Percentiles rank a stretch among this genome's conserved stretches.
These are phyloP conservation scores for Lichtheimia corymbifera DNA, from an alignment of 371 early-diverging fungal genomes.

Conservation along the genomic window DNA sequence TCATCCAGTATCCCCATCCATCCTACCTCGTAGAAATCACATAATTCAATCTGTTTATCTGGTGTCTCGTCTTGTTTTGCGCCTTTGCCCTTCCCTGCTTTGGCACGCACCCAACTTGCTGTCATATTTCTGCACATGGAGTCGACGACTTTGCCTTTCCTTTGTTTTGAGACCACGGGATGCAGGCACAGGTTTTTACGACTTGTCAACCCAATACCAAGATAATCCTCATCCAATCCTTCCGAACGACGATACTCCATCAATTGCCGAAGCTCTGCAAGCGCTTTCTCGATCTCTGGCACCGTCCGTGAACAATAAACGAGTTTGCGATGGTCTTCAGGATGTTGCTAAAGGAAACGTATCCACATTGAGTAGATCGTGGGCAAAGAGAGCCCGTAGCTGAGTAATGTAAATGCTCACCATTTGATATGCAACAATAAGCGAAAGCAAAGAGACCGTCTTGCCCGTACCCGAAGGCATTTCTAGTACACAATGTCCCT, in stretches of 20 bases:
- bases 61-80: conserved; percentile 28
- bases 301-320: conserved; percentile 99
- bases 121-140: conserved; percentile 91
- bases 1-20: neutral
- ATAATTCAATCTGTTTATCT: conserved; percentile 63
- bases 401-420: conserved; percentile 30
- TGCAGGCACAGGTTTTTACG: conserved; percentile 97
- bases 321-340: conserved; percentile 90
- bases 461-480: conserved; percentile 99
- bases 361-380: neutral
- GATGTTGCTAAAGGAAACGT: conserved; percentile 54
- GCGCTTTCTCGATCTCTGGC: conserved; percentile 99
- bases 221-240: conserved; percentile 78
- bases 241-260: conserved; percentile 79
- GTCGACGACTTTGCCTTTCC: conserved; percentile 86
- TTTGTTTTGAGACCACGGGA: conserved; percentile 81
- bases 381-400: too few species aligned
- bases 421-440: conserved; percentile 97
- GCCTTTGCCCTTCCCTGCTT: conserved; percentile 48
- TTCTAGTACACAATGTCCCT: conserved; percentile 97
- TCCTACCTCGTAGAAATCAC: conserved; percentile 81
- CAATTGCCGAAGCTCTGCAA: conserved; percentile 94
- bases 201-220: conserved; percentile 95
- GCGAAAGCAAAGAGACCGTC: conserved; percentile 95
- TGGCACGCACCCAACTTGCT: conserved; percentile 92